Percentiles rank a stretch among this genome's conserved stretches.
phyloP scores from a whole-genome alignment of 2,329 filamentous ascomycete species.

The Aspergillus texensis region DNA sequence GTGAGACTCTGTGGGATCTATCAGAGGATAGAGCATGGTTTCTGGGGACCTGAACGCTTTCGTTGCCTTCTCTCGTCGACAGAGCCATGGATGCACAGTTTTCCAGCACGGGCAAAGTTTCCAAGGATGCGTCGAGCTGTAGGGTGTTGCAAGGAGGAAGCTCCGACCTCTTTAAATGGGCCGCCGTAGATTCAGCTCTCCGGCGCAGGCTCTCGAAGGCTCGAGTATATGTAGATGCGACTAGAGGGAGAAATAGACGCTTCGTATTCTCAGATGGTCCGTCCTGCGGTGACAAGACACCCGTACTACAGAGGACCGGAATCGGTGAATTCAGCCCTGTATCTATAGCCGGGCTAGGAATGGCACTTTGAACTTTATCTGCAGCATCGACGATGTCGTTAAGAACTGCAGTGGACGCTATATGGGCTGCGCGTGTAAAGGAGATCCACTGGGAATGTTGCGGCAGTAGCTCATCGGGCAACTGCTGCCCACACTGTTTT shows the following conservation, averaged over 20 bases:
- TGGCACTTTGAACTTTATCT: neutral
- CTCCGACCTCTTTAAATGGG: conserved; percentile 5
- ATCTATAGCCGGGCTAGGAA: conserved; percentile 4
- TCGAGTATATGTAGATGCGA: conserved; percentile 18
- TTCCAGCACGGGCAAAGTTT: conserved; percentile 23
- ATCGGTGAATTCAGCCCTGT: neutral
- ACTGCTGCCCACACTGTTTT: conserved; percentile 12
- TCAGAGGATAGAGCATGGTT: neutral
- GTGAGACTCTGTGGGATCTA: conserved; percentile 28
- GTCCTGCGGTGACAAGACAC: conserved; percentile 14
- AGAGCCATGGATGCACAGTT: conserved; percentile 25
- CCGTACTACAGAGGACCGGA: neutral
- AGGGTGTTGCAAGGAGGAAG: neutral
- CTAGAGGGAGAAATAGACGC: conserved; percentile 20
- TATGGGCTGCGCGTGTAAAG: conserved; percentile 40
- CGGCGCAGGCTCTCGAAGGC: conserved; percentile 16
- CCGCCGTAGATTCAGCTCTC: conserved; percentile 13
- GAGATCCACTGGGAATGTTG: conserved; percentile 43
- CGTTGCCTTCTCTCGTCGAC: neutral
- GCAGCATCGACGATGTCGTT: conserved; percentile 11
- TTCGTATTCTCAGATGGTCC: conserved; percentile 23
- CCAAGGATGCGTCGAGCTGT: conserved; percentile 19
- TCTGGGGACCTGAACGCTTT: neutral
- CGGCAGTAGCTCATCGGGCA: conserved; percentile 33
- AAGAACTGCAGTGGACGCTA: conserved; percentile 38